Evolutionary conservation across 129 eudicot species (phyloP).

Genomic region (Heracleum sosnowskyi): DNA sequence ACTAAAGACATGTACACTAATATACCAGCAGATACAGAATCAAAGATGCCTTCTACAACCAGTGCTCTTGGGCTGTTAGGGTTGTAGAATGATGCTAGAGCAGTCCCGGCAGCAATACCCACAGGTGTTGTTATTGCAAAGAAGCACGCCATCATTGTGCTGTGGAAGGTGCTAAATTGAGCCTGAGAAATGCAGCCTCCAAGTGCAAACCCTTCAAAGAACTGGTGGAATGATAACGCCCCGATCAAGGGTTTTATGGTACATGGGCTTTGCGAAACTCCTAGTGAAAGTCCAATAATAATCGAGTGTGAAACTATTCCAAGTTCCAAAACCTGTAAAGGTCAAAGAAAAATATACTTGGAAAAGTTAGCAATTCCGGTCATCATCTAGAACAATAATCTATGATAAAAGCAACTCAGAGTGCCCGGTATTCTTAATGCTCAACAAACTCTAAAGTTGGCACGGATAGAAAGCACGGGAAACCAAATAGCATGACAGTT

Average conservation of each 20-base stretch:
- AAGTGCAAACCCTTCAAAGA: conserved; percentile 93
- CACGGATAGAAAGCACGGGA: not conserved
- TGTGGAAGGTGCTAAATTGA: conserved; percentile 34
- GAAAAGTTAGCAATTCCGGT: not conserved
- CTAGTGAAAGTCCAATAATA: conserved; percentile 80
- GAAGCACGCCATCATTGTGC: conserved; percentile 74
- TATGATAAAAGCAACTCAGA: not conserved
- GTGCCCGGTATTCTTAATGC: not conserved
- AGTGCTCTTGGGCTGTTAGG: conserved; percentile 77
- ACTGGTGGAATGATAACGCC: conserved; percentile 85
- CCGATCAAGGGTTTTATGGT: conserved; percentile 69
- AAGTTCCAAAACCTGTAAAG: conserved; percentile 73
- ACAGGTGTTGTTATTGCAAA: conserved; percentile 74
- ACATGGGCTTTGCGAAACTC: conserved; percentile 92
- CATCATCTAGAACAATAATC: not conserved
- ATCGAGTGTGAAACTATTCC: conserved; percentile 91
- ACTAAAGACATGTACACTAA: conserved; percentile 89
- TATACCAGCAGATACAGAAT: conserved; percentile 87
- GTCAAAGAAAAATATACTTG: not conserved
- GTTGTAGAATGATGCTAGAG: conserved; percentile 55
- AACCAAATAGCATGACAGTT: too few relatives aligned
- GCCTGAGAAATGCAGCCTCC: conserved; percentile 99
- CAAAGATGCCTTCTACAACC: conserved; percentile 63
- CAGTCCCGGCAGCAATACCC: conserved; percentile 69
- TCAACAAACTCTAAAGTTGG: not conserved